A percentile compares a stretch with the other conserved stretches of the same genome.
Evolutionary conservation across 2,329 filamentous ascomycete species (phyloP).

Genomic region (Hypomyces perniciosus): DNA sequence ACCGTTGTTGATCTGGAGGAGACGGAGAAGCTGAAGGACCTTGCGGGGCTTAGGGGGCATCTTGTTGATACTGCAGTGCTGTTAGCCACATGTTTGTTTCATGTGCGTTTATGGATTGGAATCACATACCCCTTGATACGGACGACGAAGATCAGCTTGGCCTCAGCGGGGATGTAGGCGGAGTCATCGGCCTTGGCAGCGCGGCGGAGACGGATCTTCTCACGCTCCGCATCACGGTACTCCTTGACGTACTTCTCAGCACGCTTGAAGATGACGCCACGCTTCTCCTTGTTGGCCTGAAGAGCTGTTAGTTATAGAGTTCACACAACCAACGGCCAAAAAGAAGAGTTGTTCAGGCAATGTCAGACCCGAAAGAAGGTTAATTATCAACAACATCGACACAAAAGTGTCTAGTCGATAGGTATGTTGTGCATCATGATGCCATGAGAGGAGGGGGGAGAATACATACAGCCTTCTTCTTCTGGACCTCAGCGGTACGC

Average conservation of each 20-base stretch:
- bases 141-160: conserved; percentile 95
- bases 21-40: conserved; percentile 98
- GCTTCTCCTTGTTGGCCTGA: conserved; percentile 98
- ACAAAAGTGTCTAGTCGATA: conserved; percentile 78
- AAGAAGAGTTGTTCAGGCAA: conserved; percentile 26
- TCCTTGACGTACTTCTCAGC: conserved; percentile 99
- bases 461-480: conserved; percentile 84
- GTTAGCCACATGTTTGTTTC: conserved; percentile 1
- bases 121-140: conserved; percentile 87
- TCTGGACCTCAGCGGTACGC: conserved; percentile 69
- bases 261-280: conserved; percentile 98
- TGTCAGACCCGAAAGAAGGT: conserved; percentile 99
- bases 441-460: conserved; percentile 23
- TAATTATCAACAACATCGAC: conserved; percentile 97
- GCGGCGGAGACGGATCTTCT: conserved; percentile 92
- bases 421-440: conserved; percentile 84
- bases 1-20: conserved; percentile 99
- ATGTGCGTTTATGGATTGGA: neutral
- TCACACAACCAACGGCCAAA: conserved; percentile 14
- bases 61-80: conserved; percentile 88
- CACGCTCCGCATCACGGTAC: conserved; percentile 96
- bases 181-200: conserved; percentile 86
- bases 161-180: conserved; percentile 91
- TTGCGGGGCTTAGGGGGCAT: conserved; percentile 99
- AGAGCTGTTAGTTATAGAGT: conserved; percentile 31